Conservation (phyloP, 208 protist genomes). For the Trypanosoma scelopori region DNA sequence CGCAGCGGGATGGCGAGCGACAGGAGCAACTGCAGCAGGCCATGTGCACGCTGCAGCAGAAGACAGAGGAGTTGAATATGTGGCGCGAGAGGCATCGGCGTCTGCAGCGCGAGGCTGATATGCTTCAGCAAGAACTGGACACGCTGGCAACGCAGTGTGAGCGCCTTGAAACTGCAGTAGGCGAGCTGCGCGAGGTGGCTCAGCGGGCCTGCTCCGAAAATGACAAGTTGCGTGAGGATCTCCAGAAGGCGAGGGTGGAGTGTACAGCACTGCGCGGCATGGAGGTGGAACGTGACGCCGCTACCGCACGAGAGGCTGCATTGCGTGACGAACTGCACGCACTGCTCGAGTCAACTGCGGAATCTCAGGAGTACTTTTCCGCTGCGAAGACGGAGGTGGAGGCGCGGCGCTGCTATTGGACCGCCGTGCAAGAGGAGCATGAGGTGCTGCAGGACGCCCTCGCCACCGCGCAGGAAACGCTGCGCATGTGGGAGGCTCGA, state of each 20-base stretch:
- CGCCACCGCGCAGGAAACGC: constrained; percentile 1
- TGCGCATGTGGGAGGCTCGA: constrained; percentile 14
- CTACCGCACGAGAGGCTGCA: constrained; percentile 27
- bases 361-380: constrained; percentile 11
- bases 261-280: constrained; percentile 19
- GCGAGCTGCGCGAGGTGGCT: constrained; percentile 6
- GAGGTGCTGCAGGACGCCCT: constrained; percentile 26
- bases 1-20: constrained; percentile 7
- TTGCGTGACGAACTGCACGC: constrained; percentile 30
- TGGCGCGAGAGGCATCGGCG: constrained; percentile 30
- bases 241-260: constrained; percentile 14
- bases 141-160: constrained; percentile 19
- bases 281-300: constrained; percentile 22
- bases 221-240: constrained; percentile 4
- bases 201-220: constrained; percentile 24
- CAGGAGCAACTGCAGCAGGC: constrained; percentile 9
- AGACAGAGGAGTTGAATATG: constrained; percentile 9
- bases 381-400: constrained; percentile 21
- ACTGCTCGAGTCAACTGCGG: constrained; percentile 13
- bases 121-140: constrained; percentile 22
- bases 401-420: constrained; percentile 32
- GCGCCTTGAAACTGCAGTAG: constrained; percentile 2
- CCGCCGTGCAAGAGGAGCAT: constrained; percentile 26
- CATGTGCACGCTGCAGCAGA: constrained; percentile 7
- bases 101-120: constrained; percentile 18